A percentile compares a stretch with the other conserved stretches of the same genome.
Conservation (phyloP, 441 rosid genomes). For the Gossypium davidsonii region DNA sequence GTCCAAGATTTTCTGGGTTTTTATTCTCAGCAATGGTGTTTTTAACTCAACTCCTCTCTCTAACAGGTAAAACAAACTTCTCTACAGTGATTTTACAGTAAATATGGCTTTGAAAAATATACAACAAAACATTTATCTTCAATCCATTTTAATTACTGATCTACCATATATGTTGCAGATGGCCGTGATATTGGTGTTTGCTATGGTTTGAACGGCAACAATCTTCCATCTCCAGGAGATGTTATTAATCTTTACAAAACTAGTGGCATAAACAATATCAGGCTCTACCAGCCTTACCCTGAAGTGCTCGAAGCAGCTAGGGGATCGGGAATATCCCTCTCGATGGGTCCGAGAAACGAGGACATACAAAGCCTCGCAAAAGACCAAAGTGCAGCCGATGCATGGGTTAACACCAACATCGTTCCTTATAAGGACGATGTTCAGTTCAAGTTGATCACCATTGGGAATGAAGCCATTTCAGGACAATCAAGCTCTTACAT, state of each 20-base stretch:
- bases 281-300: slow-evolving; percentile 22
- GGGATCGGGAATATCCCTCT: slow-evolving; percentile 15
- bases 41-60: not conserved
- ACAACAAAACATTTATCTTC: too few relatives aligned
- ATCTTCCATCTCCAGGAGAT: slow-evolving; percentile 25
- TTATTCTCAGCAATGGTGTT: not conserved
- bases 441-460: slow-evolving; percentile 6
- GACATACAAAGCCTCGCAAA: slow-evolving; percentile 14
- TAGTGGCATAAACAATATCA: not conserved
- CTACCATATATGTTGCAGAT: slow-evolving; percentile 12
- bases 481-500: slow-evolving; percentile 8
- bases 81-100: not conserved
- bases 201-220: slow-evolving; percentile 28
- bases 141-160: too few relatives aligned
- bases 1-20: not conserved
- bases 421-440: slow-evolving; percentile 21
- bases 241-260: slow-evolving; percentile 11
- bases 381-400: slow-evolving; percentile 4
- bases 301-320: slow-evolving; percentile 19
- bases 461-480: slow-evolving; percentile 30
- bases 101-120: too few relatives aligned
- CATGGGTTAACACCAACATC: slow-evolving; percentile 25
- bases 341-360: slow-evolving; percentile 20
- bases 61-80: not conserved
- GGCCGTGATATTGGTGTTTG: slow-evolving; percentile 12